Base-by-base conservation (phyloP, 2,329 filamentous ascomycete genomes). In the Clonostachys chloroleuca region DNA sequence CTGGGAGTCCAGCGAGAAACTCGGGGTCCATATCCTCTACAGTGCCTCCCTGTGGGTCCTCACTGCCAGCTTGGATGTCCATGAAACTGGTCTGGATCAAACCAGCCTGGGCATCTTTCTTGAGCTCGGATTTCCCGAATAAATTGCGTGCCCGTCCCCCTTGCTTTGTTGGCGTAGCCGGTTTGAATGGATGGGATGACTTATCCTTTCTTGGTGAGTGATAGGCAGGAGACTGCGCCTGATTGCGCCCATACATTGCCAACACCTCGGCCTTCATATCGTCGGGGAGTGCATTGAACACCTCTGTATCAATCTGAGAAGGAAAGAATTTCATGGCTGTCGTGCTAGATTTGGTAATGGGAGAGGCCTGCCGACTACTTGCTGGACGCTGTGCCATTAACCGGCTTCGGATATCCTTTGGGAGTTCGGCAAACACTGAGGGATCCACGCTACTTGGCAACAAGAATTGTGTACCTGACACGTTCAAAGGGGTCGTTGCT, bases 381-480 rank as follows among this genome's bases (percentile, higher is more conserved):
- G 54, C 59, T 10, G 61, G 61, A 48, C 68, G 72, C 57, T 86
- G 84, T 9, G 77, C 78, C 51, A 87, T 74, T 10, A 97, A 75
- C 59, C 81, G 89, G 34, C 81, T 83, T 50, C 89, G 80, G 52
- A 97, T 96, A 60, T 95, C 89, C 34, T 74, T 75, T 0, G 92
- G 92, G 5, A 99, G 74, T 58, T 95, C 91, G 2, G 87, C 87
- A 5, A 97, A 67, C 1, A 96, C 86, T n/a, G 77, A 73, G 0
- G 86, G 84, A 60, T 99, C 94, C 3, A 88, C 79, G 54, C 96
- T 89, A 2, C 80, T 80, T 0, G 94, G 94, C 55, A 99, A 75
- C 42, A 97, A 81, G 58, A 99, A 99, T 58, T 99, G 94, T 0
- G 92, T 96, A 3, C 92, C 90, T 4, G 83, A 74, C 4, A 89